Conservation (phyloP, 306 rosid species). For the Ormosia emarginata region DNA sequence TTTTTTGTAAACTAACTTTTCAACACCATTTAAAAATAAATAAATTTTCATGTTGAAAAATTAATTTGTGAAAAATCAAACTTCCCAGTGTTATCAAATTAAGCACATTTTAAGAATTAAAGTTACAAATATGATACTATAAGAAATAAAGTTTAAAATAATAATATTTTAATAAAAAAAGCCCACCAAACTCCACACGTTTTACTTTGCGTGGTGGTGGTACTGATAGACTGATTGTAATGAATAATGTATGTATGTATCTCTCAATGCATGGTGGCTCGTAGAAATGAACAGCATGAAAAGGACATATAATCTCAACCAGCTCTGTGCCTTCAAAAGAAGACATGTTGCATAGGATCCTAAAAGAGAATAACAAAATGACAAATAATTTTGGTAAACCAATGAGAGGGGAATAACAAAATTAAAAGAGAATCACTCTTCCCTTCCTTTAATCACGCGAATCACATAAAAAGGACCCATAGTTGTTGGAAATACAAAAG, state of each 20-base stretch:
- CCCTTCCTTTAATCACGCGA: constrained; percentile 41
- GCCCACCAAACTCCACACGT: neutral
- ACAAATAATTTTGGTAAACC: constrained; percentile 22
- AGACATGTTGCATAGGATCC: constrained; percentile 25
- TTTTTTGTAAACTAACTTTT: too few species aligned
- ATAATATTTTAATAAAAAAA: too few species aligned
- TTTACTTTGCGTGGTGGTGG: neutral
- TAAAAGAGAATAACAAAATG: constrained; percentile 16
- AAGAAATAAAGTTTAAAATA: too few species aligned
- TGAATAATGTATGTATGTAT: neutral
- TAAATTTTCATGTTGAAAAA: too few species aligned
- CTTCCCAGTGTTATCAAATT: too few species aligned
- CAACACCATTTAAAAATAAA: too few species aligned
- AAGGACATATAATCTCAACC: neutral
- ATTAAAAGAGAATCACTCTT: neutral
- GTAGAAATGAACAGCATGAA: neutral
- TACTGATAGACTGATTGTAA: neutral
- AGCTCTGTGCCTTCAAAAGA: neutral
- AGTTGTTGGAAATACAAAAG: constrained; percentile 46
- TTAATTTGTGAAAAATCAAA: too few species aligned
- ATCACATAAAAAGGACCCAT: constrained; percentile 23
- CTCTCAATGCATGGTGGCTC: neutral
- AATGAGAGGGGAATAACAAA: neutral
- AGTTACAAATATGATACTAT: too few species aligned
- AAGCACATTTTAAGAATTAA: too few species aligned